Evolutionary conservation across 352 stramenopile species (phyloP).

Genomic region (Pythium rishiriense): DNA sequence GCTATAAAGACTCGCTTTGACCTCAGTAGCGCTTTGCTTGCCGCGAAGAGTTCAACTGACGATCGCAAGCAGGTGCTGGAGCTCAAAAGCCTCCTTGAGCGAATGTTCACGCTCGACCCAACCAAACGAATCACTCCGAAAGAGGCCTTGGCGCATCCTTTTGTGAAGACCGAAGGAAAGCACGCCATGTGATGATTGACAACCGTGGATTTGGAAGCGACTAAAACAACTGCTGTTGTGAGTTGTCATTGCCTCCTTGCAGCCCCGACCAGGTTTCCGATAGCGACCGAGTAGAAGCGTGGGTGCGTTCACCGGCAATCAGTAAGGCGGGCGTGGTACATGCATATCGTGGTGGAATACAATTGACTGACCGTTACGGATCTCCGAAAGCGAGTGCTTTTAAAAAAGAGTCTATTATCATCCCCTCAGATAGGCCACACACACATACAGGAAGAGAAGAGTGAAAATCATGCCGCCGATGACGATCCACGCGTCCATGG

Average conservation of each 20-base stretch:
- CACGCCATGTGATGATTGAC: constrained; percentile 12
- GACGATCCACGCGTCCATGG: constrained; percentile 86
- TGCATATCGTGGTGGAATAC: constrained; percentile 5
- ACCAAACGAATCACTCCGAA: constrained; percentile 51
- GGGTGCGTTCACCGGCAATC: neutral
- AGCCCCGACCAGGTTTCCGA: neutral
- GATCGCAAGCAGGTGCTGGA: constrained; percentile 44
- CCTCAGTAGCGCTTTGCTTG: constrained; percentile 35
- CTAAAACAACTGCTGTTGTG: constrained; percentile 19
- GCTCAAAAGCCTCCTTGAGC: constrained; percentile 61
- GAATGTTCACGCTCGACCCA: constrained; percentile 64
- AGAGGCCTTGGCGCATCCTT: constrained; percentile 65
- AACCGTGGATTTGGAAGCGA: neutral
- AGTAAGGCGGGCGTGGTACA: constrained; percentile 8
- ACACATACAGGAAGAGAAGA: constrained; percentile 78
- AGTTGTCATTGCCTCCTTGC: constrained; percentile 12
- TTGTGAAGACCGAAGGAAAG: constrained; percentile 40
- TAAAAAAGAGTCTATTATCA: constrained; percentile 13
- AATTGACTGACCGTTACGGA: neutral
- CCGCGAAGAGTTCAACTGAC: constrained; percentile 41
- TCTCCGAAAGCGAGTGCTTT: neutral
- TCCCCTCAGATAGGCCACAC: constrained; percentile 57
- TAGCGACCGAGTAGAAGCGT: neutral
- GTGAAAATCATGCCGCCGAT: constrained; percentile 81
- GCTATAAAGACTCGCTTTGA: constrained; percentile 46